Evolutionary conservation across 768 basidiomycete genomes (phyloP).

Genomic region (Scleroderma citrinum): DNA sequence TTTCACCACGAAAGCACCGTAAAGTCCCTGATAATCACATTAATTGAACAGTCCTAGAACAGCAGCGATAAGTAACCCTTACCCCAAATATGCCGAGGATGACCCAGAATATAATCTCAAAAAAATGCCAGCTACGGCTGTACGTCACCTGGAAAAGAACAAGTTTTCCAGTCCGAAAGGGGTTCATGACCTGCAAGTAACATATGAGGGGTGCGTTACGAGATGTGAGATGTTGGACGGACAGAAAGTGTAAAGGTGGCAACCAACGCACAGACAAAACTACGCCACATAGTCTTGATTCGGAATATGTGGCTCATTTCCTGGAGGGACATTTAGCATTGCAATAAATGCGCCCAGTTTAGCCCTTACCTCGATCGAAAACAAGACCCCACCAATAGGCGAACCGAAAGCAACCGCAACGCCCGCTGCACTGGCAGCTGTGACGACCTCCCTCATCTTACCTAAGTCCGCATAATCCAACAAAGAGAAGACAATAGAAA

Average conservation of each 20-base stretch:
- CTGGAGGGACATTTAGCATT: constrained; percentile 33
- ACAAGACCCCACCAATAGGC: constrained; percentile 95
- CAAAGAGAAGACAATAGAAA: constrained; percentile 17
- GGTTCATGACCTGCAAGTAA: constrained; percentile 81
- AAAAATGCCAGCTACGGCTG: constrained; percentile 97
- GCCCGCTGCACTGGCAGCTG: constrained; percentile 94
- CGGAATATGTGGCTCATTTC: constrained; percentile 99
- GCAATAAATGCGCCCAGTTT: not conserved
- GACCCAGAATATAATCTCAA: constrained; percentile 95
- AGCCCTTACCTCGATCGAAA: constrained; percentile 83
- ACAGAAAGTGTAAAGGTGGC: constrained; percentile 96
- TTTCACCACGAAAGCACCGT: constrained; percentile 95
- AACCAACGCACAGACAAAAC: constrained; percentile 94
- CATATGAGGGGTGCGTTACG: constrained; percentile 17
- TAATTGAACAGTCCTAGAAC: constrained; percentile 3
- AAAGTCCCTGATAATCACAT: constrained; percentile 64
- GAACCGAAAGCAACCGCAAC: constrained; percentile 98
- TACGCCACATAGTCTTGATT: constrained; percentile 98
- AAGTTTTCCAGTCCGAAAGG: constrained; percentile 94
- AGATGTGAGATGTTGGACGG: constrained; percentile 30
- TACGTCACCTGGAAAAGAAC: constrained; percentile 98
- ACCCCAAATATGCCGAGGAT: constrained; percentile 96
- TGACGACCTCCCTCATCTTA: constrained; percentile 86
- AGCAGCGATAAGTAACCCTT: constrained; percentile 28
- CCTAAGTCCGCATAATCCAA: constrained; percentile 33